Base-by-base conservation (phyloP, 768 basidiomycete genomes). In the Pleurotus salmoneostramineus region DNA sequence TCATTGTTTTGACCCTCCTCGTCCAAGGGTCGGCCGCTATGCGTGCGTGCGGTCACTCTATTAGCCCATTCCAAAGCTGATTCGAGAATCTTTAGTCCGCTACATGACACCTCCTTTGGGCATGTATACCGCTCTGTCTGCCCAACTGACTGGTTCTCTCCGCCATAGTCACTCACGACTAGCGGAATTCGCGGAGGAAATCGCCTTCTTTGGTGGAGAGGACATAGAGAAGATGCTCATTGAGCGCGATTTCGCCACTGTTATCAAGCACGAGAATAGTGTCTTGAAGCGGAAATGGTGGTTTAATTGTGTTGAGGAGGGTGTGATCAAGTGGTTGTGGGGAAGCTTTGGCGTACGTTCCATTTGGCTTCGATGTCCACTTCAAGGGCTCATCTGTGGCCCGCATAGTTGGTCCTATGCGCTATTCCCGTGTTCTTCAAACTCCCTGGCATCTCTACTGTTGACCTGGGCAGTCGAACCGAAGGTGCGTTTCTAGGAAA, bases 301-400 rank as follows among this genome's bases (percentile, higher is more conserved):
- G 89, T 93, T 96, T 70, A 85, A 89, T 1, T 90, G 94, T 67
- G 83, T 88, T 14, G 96, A 99, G 70, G 96, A 98, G 71, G 94
- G 92, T 2, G 87, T 99, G 45, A 88, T 98, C 65, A 98, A 99
- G 73, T 98, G 88, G 89, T 66, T 95, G 6, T 99, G 96, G 96
- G 95, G 96, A 63, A 89, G 88, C 68, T 89, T 95, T 69, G 96
- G 96, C 40, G 87, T 95, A 66, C 58, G 87, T 79, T 36, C 15
- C n/a, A 47, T 14, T 14, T 27, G 47, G 32, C 33, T 21, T 50
- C 34, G 55, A 35, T 6, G 47, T 40, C 17, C 11, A n/a, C 44
- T n/a, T 37, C 43, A 33, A 63, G 50, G 56, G 59, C 56, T 56
- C 40, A 42, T 21, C 3, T 58, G 12, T 15, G 36, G 52, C 3